These are phyloP conservation scores for Clathrospora elynae DNA, from an alignment of 2,329 filamentous ascomycete genomes.

Conservation along the genomic window DNA sequence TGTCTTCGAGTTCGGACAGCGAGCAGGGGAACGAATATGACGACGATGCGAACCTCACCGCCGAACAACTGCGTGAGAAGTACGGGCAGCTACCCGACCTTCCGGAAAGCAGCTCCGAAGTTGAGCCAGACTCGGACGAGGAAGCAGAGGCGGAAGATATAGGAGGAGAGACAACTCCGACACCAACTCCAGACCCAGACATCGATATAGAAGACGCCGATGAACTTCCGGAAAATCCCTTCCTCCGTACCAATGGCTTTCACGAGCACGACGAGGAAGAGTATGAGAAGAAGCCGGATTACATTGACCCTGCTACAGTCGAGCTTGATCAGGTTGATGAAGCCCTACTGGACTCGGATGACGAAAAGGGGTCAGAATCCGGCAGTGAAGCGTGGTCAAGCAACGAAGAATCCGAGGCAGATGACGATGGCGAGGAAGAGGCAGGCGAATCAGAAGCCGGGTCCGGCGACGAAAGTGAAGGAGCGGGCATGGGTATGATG, in stretches of 20 bases:
- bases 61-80: constrained; percentile 71
- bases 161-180: constrained; percentile 29
- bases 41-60: constrained; percentile 69
- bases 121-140: constrained; percentile 38
- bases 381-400: constrained; percentile 47
- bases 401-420: constrained; percentile 41
- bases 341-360: constrained; percentile 47
- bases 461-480: constrained; percentile 44
- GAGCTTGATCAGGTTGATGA: constrained; percentile 51
- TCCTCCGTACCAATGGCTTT: constrained; percentile 30
- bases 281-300: constrained; percentile 22
- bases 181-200: constrained; percentile 40
- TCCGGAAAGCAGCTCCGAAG: constrained; percentile 42
- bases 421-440: constrained; percentile 28
- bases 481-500: constrained; percentile 40
- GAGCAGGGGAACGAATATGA: constrained; percentile 52
- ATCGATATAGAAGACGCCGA: constrained; percentile 29
- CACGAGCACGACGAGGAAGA: constrained; percentile 24
- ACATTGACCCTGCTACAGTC: constrained; percentile 45
- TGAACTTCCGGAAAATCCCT: constrained; percentile 16
- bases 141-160: constrained; percentile 39
- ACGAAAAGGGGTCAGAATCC: constrained; percentile 36
- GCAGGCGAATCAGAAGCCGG: constrained; percentile 21
- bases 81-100: constrained; percentile 67
- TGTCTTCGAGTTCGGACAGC: constrained; percentile 43